Percentiles rank a stretch among this genome's conserved stretches.
Conservation (phyloP, 2,329 filamentous ascomycete species). For the Drechslerella coelobrocha region DNA sequence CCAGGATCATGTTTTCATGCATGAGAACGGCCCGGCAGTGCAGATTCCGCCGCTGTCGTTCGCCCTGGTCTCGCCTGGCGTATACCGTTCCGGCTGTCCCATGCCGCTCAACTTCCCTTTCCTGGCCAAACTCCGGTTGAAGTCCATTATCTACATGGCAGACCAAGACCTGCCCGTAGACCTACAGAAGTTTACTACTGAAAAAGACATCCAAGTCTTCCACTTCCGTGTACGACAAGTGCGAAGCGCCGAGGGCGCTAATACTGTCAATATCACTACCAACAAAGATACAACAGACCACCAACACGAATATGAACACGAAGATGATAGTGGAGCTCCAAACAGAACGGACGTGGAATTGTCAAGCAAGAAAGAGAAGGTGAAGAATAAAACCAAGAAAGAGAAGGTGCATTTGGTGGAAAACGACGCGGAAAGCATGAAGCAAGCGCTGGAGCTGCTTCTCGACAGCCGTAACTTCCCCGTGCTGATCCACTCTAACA, state of each 20-base stretch:
- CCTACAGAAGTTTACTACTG: slow-evolving; percentile 48
- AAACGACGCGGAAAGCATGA: slow-evolving; percentile 52
- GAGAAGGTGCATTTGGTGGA: slow-evolving; percentile 22
- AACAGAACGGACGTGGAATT: slow-evolving; percentile 8
- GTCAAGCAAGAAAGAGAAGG: slow-evolving; percentile 16
- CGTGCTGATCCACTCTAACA: slow-evolving; percentile 54
- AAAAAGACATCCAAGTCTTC: slow-evolving; percentile 49
- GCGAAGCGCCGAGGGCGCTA: slow-evolving; percentile 8
- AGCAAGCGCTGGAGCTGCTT: slow-evolving; percentile 50
- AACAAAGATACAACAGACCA: background rate
- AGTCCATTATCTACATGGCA: slow-evolving; percentile 54
- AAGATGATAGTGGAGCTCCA: background rate
- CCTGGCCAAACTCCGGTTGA: slow-evolving; percentile 52
- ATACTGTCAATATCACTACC: slow-evolving; percentile 4
- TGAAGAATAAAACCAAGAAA: slow-evolving; percentile 35
- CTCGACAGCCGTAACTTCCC: slow-evolving; percentile 54
- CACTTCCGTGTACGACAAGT: slow-evolving; percentile 45
- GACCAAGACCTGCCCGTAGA: slow-evolving; percentile 52
- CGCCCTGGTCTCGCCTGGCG: slow-evolving; percentile 52
- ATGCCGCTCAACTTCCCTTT: slow-evolving; percentile 54
- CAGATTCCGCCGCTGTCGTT: slow-evolving; percentile 54
- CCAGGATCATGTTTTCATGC: background rate
- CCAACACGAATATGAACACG: background rate
- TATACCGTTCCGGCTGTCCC: slow-evolving; percentile 54
- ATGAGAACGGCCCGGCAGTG: slow-evolving; percentile 17